These are phyloP conservation scores for Candida golubevii DNA, from an alignment of 805 yeast genomes.

Conservation along the genomic window DNA sequence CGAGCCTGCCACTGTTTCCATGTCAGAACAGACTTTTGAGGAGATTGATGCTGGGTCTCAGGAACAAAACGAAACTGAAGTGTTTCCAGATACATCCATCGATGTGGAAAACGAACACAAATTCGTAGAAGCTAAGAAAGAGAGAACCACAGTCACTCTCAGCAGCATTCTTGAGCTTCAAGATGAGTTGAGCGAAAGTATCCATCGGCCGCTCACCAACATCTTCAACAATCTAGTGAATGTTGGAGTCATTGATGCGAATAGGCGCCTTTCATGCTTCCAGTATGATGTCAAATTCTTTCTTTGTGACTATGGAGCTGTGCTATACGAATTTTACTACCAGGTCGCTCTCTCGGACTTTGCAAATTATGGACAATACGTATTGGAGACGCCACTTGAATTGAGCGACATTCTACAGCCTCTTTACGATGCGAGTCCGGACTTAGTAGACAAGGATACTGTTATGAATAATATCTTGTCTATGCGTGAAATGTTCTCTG, in stretches of 20 bases:
- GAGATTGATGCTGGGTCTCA: neutral
- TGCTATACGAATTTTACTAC: slow-evolving; percentile 68
- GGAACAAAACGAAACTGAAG: neutral
- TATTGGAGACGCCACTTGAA: slow-evolving; percentile 20
- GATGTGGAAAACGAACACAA: neutral
- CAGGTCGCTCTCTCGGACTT: slow-evolving; percentile 77
- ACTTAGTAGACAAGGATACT: slow-evolving; percentile 15
- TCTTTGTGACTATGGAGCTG: slow-evolving; percentile 74
- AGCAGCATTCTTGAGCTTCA: slow-evolving; percentile 58
- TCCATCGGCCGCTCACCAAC: slow-evolving; percentile 56
- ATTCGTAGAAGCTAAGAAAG: neutral
- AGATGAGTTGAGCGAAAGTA: slow-evolving; percentile 40
- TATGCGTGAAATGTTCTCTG: slow-evolving; percentile 75
- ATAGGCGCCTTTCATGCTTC: slow-evolving; percentile 68
- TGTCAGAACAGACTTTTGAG: neutral
- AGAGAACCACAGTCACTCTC: slow-evolving; percentile 39
- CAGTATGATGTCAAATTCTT: slow-evolving; percentile 78
- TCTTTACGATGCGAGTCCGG: slow-evolving; percentile 24
- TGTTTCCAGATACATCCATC: neutral
- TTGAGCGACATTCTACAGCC: slow-evolving; percentile 34
- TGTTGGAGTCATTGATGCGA: slow-evolving; percentile 78
- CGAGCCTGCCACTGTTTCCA: neutral
- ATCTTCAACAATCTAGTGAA: slow-evolving; percentile 65
- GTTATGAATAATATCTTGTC: slow-evolving; percentile 20
- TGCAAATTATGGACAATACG: slow-evolving; percentile 65